Percentiles rank a stretch among this genome's conserved stretches.
Evolutionary conservation across 1,139 yeast genomes (phyloP).

Genomic region (Geotrichum siamense): DNA sequence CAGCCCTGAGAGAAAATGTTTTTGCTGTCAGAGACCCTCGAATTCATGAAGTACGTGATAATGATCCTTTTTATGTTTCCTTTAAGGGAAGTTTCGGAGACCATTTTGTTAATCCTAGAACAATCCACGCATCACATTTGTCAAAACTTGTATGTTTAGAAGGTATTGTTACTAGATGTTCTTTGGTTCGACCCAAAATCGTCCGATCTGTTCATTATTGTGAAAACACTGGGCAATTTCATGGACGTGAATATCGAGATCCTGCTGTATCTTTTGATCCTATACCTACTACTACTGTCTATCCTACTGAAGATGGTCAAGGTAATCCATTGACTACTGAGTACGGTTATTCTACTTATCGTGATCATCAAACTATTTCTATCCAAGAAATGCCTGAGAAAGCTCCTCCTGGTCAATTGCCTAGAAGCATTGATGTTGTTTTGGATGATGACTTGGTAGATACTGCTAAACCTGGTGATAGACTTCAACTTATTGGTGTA

Average conservation of each 20-base stretch:
- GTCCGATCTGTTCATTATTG: constrained; percentile 91
- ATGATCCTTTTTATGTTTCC: constrained; percentile 66
- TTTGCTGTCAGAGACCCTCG: constrained; percentile 40
- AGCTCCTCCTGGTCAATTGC: constrained; percentile 97
- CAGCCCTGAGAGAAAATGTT: constrained; percentile 75
- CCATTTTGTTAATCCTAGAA: constrained; percentile 80
- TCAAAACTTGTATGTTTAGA: constrained; percentile 83
- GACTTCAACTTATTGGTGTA: constrained; percentile 91
- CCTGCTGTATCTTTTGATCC: constrained; percentile 90
- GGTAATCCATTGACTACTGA: constrained; percentile 86
- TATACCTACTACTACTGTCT: constrained; percentile 73
- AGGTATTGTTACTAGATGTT: constrained; percentile 92
- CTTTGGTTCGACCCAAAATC: constrained; percentile 87
- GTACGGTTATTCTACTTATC: constrained; percentile 86
- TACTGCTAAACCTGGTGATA: constrained; percentile 88
- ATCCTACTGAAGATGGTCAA: constrained; percentile 88
- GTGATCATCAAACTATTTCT: constrained; percentile 89
- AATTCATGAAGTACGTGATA: constrained; percentile 45
- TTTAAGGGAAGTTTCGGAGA: constrained; percentile 91
- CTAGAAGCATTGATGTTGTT: constrained; percentile 84
- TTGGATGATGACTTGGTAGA: constrained; percentile 94
- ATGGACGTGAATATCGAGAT: constrained; percentile 87
- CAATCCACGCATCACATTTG: constrained; percentile 67
- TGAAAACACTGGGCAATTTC: constrained; percentile 74
- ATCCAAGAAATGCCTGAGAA: constrained; percentile 98